Evolutionary conservation across 1,284 basidiomycete genomes (phyloP).

Genomic region (Caloboletus inedulis): DNA sequence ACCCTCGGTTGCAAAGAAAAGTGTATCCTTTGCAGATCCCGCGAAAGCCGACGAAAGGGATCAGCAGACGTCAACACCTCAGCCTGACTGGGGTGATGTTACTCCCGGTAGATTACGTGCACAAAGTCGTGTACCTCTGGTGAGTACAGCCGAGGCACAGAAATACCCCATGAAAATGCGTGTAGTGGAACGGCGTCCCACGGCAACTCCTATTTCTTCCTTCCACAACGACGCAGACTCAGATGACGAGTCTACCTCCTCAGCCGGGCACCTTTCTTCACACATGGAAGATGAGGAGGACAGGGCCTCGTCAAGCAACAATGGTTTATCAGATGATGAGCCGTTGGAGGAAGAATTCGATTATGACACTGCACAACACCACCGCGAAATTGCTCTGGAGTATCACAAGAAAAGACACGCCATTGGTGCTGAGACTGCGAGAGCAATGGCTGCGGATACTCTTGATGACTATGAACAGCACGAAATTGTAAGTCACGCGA

Average conservation of each 20-base stretch:
- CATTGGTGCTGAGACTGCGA: slow-evolving; percentile 51
- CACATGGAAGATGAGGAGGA: slow-evolving; percentile 17
- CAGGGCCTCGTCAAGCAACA: slow-evolving; percentile 19
- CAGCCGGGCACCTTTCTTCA: slow-evolving; percentile 28
- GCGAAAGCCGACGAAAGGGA: slow-evolving; percentile 10
- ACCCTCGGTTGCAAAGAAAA: slow-evolving; percentile 48
- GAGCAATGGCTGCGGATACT: slow-evolving; percentile 47
- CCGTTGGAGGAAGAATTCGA: slow-evolving; percentile 49
- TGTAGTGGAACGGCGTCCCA: slow-evolving; percentile 61
- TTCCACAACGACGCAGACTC: slow-evolving; percentile 36
- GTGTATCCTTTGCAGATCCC: slow-evolving; percentile 58
- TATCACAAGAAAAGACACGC: slow-evolving; percentile 60
- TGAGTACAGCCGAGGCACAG: slow-evolving; percentile 38
- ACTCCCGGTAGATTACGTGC: slow-evolving; percentile 46
- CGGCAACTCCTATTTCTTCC: slow-evolving; percentile 23
- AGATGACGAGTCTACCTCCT: slow-evolving; percentile 47
- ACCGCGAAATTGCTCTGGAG: slow-evolving; percentile 70
- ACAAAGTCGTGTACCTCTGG: slow-evolving; percentile 37
- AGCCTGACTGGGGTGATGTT: slow-evolving; percentile 54
- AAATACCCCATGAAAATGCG: slow-evolving; percentile 59
- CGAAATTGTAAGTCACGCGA: slow-evolving; percentile 40
- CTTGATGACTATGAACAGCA: slow-evolving; percentile 43
- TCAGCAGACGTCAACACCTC: slow-evolving; percentile 2
- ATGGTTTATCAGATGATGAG: slow-evolving; percentile 29
- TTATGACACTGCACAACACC: slow-evolving; percentile 58